These are phyloP conservation scores for Lentinula novae-zelandiae DNA, from an alignment of 1,284 basidiomycete species.

Conservation along the genomic window DNA sequence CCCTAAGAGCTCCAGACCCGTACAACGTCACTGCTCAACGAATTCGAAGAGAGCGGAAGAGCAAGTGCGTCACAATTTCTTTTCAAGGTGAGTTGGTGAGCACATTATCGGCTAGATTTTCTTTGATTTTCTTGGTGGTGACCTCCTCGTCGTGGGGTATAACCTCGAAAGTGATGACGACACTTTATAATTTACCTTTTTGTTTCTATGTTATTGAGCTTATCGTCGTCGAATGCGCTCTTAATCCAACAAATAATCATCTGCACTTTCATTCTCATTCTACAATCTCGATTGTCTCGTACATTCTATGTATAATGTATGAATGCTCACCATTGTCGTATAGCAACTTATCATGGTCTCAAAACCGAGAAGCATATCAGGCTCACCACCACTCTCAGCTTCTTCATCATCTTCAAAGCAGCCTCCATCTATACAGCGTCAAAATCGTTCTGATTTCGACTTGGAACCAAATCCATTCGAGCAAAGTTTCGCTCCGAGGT, in stretches of 20 bases:
- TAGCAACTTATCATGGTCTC: neutral
- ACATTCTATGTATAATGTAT: too few species aligned
- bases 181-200: neutral
- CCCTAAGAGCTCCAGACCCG: neutral
- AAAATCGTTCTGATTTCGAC: conserved; percentile 66
- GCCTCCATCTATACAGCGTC: conserved; percentile 22
- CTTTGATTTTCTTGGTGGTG: neutral
- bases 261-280: too few species aligned
- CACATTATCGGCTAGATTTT: neutral
- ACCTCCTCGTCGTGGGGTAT: neutral
- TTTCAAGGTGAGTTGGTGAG: neutral
- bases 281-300: too few species aligned
- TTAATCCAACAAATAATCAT: too few species aligned
- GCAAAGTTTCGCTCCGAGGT: conserved; percentile 73
- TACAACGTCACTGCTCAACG: neutral
- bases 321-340: neutral
- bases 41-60: neutral
- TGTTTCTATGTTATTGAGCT: neutral
- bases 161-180: neutral
- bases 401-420: neutral
- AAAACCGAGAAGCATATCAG: neutral
- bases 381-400: neutral
- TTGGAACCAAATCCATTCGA: conserved; percentile 97
- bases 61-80: neutral
- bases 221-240: neutral